A percentile compares a stretch with the other conserved stretches of the same genome.
phyloP scores from a whole-genome alignment of 148 eudicot species.

The Heliosperma pusillum region DNA sequence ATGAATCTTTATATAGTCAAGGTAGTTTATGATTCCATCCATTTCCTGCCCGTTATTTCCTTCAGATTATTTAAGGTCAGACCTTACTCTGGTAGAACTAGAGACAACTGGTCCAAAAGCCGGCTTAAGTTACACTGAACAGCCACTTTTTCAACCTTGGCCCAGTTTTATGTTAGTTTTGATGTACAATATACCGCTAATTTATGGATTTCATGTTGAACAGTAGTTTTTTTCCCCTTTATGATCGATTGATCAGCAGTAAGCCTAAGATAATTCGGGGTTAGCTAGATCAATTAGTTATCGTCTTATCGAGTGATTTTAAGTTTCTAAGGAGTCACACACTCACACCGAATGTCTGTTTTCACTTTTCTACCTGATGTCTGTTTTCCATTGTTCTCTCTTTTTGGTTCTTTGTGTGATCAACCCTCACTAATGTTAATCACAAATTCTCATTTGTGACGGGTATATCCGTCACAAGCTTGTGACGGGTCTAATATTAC shows the following conservation, averaged over 20 bases:
- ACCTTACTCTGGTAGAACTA: conserved; percentile 7
- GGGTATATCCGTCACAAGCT: no score
- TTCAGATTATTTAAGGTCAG: not conserved
- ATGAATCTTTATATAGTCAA: conserved; percentile 20
- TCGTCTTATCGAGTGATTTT: not conserved
- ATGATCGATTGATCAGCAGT: no score
- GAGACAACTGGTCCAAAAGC: not conserved
- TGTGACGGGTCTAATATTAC: no score
- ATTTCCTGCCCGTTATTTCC: not conserved
- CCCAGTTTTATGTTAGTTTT: not conserved
- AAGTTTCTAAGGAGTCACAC: not conserved
- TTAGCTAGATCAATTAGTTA: not conserved
- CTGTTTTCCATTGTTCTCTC: conserved; percentile 6
- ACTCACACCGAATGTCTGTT: no score
- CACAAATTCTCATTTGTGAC: not conserved
- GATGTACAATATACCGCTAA: not conserved
- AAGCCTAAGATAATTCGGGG: not conserved
- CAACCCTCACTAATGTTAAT: not conserved
- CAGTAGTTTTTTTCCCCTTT: not conserved
- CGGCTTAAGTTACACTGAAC: not conserved
- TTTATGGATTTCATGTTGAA: not conserved
- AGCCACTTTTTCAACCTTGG: not conserved
- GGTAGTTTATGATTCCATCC: conserved; percentile 22
- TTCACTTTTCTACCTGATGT: not conserved
- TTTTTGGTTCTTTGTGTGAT: conserved; percentile 16